These are phyloP conservation scores for Fraxinus paxiana DNA, from an alignment of 305 asterid species.

Conservation along the genomic window DNA sequence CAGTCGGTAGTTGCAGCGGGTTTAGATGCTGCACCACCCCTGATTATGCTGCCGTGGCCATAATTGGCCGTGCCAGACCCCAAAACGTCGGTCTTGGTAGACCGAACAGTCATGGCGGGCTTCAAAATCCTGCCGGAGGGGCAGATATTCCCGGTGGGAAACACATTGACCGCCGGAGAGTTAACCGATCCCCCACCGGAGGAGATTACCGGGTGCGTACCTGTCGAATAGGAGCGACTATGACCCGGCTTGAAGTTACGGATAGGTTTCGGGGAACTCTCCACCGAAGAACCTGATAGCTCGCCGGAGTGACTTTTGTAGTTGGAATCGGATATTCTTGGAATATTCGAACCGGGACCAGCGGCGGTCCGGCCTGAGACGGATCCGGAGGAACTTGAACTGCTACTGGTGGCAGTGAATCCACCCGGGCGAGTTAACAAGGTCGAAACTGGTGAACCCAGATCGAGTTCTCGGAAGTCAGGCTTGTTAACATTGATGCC, in stretches of 20 bases:
- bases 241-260: conserved; percentile 41
- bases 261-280: conserved; percentile 45
- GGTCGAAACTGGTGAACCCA: conserved; percentile 73
- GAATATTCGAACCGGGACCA: conserved; percentile 26
- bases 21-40: conserved; percentile 47
- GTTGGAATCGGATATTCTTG: conserved; percentile 39
- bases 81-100: conserved; percentile 58
- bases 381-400: conserved; percentile 84
- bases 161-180: conserved; percentile 43
- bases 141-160: conserved; percentile 74
- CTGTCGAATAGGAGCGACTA: conserved; percentile 53
- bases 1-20: conserved; percentile 17
- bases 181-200: conserved; percentile 47
- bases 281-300: conserved; percentile 36
- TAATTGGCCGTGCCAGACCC: conserved; percentile 63
- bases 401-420: conserved; percentile 36
- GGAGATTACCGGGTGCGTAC: conserved; percentile 41
- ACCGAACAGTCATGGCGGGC: conserved; percentile 46
- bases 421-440: conserved; percentile 38
- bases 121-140: conserved; percentile 63
- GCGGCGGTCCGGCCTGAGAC: conserved; percentile 41
- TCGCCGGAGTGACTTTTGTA: conserved; percentile 55
- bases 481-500: conserved; percentile 52
- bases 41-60: conserved; percentile 90
- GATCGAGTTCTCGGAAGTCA: conserved; percentile 75